These are phyloP conservation scores for Naganishia cerealis DNA, from an alignment of 1,284 basidiomycete species.

Conservation along the genomic window DNA sequence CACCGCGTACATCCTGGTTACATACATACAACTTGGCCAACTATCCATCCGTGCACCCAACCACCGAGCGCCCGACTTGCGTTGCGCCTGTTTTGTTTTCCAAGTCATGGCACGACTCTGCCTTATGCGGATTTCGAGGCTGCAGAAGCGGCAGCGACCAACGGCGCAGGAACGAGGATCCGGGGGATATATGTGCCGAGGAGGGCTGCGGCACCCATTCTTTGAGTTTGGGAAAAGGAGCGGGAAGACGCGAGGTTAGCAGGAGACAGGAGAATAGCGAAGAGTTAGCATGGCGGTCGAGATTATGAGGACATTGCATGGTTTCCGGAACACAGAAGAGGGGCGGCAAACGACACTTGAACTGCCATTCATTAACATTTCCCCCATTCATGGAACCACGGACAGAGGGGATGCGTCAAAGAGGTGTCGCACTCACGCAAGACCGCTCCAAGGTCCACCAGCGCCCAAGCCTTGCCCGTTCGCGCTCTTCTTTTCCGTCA, in stretches of 20 bases:
- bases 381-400: background rate
- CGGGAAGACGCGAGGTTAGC: background rate
- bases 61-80: no score
- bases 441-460: constrained; percentile 24
- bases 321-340: no score
- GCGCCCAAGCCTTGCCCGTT: background rate
- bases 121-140: background rate
- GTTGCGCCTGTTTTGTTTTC: background rate
- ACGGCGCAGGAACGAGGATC: constrained; percentile 16
- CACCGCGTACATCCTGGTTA: no score
- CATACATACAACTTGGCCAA: no score
- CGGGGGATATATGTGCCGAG: constrained; percentile 28
- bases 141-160: background rate
- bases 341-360: no score
- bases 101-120: background rate
- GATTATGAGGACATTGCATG: no score
- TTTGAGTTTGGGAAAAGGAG: background rate
- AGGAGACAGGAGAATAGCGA: background rate
- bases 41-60: no score
- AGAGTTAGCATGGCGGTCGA: background rate
- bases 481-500: constrained; percentile 33
- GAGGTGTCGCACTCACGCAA: constrained; percentile 21
- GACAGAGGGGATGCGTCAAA: background rate
- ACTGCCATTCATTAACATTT: background rate
- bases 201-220: constrained; percentile 29